A percentile compares a stretch with the other conserved stretches of the same genome.
Conservation (phyloP, 331 rosid genomes). For the Acacia pycnantha region DNA sequence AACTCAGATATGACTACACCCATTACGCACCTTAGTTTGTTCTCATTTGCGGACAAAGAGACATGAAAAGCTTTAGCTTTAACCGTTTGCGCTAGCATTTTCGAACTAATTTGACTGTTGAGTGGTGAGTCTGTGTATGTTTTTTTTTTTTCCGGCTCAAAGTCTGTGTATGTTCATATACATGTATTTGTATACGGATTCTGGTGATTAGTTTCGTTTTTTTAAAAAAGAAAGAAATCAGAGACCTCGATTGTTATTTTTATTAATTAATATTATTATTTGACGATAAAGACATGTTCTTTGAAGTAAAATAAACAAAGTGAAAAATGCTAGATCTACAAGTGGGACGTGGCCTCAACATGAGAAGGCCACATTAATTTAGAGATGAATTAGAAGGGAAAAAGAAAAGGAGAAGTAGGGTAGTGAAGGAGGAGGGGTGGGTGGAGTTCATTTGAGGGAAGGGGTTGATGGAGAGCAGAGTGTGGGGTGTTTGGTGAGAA, state of each 20-base stretch:
- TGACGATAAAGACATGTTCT: not conserved
- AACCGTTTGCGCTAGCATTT: not conserved
- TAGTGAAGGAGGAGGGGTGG: not conserved
- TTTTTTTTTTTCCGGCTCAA: no score
- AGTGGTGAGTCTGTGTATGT: not conserved
- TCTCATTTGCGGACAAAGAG: slow-evolving; percentile 13
- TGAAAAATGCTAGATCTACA: not conserved
- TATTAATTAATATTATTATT: not conserved
- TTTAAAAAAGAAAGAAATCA: no score
- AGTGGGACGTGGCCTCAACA: not conserved
- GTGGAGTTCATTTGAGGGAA: not conserved
- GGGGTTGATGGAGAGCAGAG: not conserved
- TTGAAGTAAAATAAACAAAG: not conserved
- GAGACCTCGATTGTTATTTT: not conserved
- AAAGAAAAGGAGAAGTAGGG: not conserved
- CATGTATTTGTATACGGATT: not conserved
- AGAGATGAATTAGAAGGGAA: not conserved
- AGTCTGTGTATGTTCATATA: not conserved
- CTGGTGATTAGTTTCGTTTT: not conserved
- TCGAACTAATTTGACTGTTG: not conserved
- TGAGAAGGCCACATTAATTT: not conserved
- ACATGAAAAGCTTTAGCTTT: slow-evolving; percentile 13
- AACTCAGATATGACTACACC: slow-evolving; percentile 10
- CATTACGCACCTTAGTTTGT: not conserved
- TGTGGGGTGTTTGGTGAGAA: slow-evolving; percentile 36